These are phyloP conservation scores for Aspergillus ruber DNA, from an alignment of 2,329 filamentous ascomycete genomes.

Conservation along the genomic window DNA sequence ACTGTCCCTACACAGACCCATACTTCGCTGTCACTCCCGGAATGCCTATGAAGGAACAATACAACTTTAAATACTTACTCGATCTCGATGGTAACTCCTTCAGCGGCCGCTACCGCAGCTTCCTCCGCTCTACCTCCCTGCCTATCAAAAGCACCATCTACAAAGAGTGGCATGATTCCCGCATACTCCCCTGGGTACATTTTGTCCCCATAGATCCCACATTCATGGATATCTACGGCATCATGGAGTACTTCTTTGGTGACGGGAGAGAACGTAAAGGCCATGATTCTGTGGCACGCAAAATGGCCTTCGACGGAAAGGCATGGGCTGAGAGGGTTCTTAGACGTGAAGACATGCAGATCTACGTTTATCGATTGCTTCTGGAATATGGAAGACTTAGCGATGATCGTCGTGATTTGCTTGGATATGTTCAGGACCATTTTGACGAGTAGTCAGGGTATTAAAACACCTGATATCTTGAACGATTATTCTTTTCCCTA, in stretches of 20 bases:
- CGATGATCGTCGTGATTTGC: slow-evolving; percentile 16
- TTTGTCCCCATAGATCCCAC: slow-evolving; percentile 74
- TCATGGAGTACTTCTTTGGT: slow-evolving; percentile 68
- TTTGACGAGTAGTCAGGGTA: not conserved
- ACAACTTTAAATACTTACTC: slow-evolving; percentile 59
- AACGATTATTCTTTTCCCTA: no score
- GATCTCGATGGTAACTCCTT: slow-evolving; percentile 73
- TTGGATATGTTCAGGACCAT: slow-evolving; percentile 16
- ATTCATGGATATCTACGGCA: slow-evolving; percentile 64
- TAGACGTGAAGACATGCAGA: slow-evolving; percentile 65
- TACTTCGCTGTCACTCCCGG: slow-evolving; percentile 29
- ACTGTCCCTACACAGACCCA: slow-evolving; percentile 43
- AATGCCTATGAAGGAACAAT: slow-evolving; percentile 31
- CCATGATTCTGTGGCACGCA: slow-evolving; percentile 52
- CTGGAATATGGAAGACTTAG: slow-evolving; percentile 56
- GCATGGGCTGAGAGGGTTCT: slow-evolving; percentile 64
- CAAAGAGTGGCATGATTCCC: slow-evolving; percentile 72
- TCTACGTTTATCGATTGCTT: slow-evolving; percentile 61
- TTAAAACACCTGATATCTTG: no score
- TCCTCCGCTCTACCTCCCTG: slow-evolving; percentile 62
- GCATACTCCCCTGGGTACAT: slow-evolving; percentile 70
- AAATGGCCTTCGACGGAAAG: slow-evolving; percentile 60
- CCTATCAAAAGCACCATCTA: slow-evolving; percentile 74
- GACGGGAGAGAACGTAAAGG: slow-evolving; percentile 33
- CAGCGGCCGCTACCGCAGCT: slow-evolving; percentile 62